Evolutionary conservation across 192 early-diverging fungal genomes (phyloP).

Genomic region (Linnemannia elongata): DNA sequence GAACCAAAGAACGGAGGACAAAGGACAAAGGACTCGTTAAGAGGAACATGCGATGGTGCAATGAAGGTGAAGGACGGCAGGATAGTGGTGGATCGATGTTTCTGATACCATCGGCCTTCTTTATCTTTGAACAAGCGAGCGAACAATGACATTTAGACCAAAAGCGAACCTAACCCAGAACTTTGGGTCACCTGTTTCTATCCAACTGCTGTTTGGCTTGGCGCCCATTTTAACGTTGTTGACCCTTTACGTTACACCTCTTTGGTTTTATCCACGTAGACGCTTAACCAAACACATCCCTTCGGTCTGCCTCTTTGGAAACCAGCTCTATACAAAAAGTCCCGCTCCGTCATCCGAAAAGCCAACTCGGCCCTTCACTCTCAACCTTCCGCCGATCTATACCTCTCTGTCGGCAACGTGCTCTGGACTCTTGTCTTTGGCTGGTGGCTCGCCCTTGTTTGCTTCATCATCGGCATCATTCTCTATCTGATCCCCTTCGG

Average conservation of each 20-base stretch:
- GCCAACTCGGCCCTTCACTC: slow-evolving; percentile 90
- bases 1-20: neutral
- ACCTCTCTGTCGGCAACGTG: slow-evolving; percentile 87
- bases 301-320: slow-evolving; percentile 98
- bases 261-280: slow-evolving; percentile 55
- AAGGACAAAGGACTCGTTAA: neutral
- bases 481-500: slow-evolving; percentile 69
- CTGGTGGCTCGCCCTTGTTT: slow-evolving; percentile 88
- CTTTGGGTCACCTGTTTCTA: slow-evolving; percentile 29
- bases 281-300: slow-evolving; percentile 87
- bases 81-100: neutral
- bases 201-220: neutral
- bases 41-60: neutral
- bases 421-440: slow-evolving; percentile 92
- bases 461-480: slow-evolving; percentile 71
- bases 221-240: neutral
- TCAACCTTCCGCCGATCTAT: slow-evolving; percentile 75
- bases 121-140: neutral
- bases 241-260: neutral
- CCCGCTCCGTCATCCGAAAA: slow-evolving; percentile 85
- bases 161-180: neutral
- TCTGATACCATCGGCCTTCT: neutral
- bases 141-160: neutral
- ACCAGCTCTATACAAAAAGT: slow-evolving; percentile 95
- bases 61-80: neutral